Conservation (phyloP, 75 land plant species). For the Selaginella tamariscina region DNA sequence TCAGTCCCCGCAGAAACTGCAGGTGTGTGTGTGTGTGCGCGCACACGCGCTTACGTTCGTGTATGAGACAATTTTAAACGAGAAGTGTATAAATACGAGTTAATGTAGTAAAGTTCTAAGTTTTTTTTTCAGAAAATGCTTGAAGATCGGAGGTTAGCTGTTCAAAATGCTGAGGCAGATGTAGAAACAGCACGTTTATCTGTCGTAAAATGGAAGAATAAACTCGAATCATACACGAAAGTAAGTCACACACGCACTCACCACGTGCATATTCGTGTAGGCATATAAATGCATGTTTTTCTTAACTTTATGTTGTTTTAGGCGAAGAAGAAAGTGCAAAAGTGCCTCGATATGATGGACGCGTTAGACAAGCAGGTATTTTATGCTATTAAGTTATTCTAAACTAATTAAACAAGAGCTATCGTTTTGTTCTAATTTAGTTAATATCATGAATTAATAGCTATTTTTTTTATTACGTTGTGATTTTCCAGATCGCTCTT, state of each 20-base stretch:
- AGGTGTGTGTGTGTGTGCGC: constrained; percentile 29
- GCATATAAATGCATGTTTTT: no score
- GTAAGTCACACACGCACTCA: constrained; percentile 18
- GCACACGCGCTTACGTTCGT: background rate
- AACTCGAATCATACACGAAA: constrained; percentile 41
- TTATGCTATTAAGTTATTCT: no score
- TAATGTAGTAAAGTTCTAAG: constrained; percentile 18
- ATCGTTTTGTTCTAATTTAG: no score
- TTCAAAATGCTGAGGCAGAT: constrained; percentile 32
- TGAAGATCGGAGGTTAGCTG: constrained; percentile 44
- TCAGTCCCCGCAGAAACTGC: constrained; percentile 74
- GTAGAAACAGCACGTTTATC: constrained; percentile 36
- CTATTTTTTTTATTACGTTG: no score
- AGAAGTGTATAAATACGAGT: background rate
- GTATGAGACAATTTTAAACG: background rate
- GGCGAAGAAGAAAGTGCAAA: constrained; percentile 43
- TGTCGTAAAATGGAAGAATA: constrained; percentile 34
- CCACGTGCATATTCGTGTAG: background rate
- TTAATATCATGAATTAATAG: no score
- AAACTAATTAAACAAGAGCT: no score
- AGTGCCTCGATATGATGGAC: constrained; percentile 34
- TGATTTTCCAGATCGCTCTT: no score
- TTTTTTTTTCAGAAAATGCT: constrained; percentile 33
- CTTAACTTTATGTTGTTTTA: constrained; percentile 19
- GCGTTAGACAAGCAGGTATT: constrained; percentile 44